phyloP scores from a whole-genome alignment of 805 yeast species.

The Brettanomyces anomalus region DNA sequence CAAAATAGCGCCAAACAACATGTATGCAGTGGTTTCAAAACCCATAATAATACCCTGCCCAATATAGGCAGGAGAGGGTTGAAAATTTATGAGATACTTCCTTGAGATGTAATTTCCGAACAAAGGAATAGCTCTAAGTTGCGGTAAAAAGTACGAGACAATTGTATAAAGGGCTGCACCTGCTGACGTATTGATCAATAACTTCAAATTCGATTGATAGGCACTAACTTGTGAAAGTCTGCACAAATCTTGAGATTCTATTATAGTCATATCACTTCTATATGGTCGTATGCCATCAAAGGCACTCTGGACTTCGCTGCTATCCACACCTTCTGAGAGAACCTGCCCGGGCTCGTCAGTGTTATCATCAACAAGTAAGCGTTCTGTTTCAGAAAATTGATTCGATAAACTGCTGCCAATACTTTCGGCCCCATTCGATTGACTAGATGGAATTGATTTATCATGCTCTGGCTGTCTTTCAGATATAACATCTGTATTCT shows the following conservation, averaged over 20 bases:
- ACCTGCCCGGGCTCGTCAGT: too few relatives aligned
- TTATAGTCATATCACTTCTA: conserved; percentile 14
- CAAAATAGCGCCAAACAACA: conserved; percentile 79
- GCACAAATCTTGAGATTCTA: conserved; percentile 27
- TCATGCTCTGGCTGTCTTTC: too few relatives aligned
- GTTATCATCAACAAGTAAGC: too few relatives aligned
- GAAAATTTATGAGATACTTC: conserved; percentile 74
- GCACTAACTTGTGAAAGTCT: conserved; percentile 12
- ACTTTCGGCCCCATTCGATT: too few relatives aligned
- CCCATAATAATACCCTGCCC: conserved; percentile 99
- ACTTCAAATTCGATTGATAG: conserved; percentile 42
- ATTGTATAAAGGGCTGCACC: conserved; percentile 70
- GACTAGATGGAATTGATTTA: too few relatives aligned
- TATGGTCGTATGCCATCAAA: not conserved
- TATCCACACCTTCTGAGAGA: too few relatives aligned
- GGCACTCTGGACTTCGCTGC: not conserved
- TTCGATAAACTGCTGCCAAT: too few relatives aligned
- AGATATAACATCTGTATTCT: too few relatives aligned
- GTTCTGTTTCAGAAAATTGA: too few relatives aligned
- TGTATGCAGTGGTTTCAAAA: conserved; percentile 76
- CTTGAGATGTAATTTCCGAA: conserved; percentile 60
- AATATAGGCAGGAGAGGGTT: conserved; percentile 94
- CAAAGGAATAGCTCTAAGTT: conserved; percentile 58
- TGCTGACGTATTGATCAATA: conserved; percentile 51
- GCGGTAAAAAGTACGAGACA: conserved; percentile 63